A percentile compares a stretch with the other conserved stretches of the same genome.
These are phyloP conservation scores for Cyberlindnera xylosilytica DNA, from an alignment of 805 yeast species.

Conservation along the genomic window DNA sequence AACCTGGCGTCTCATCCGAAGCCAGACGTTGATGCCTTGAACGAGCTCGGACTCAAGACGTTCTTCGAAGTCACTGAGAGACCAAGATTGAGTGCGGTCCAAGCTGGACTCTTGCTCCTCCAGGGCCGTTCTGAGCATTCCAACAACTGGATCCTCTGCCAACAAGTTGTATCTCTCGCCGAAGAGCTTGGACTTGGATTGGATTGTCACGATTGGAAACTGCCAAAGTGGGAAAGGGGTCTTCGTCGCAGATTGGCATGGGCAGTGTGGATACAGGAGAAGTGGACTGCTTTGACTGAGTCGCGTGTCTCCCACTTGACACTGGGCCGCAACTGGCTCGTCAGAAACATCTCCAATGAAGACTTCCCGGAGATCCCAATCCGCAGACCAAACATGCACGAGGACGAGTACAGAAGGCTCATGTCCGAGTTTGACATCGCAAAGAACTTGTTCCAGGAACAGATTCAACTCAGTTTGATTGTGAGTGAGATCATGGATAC, in stretches of 20 bases:
- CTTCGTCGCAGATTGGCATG: conserved; percentile 85
- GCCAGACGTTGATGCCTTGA: conserved; percentile 71
- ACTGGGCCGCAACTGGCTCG: conserved; percentile 75
- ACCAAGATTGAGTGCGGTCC: conserved; percentile 89
- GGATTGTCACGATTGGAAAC: conserved; percentile 87
- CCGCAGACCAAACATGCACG: conserved; percentile 19
- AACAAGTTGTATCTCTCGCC: conserved; percentile 82
- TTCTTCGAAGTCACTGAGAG: conserved; percentile 74
- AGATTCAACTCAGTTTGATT: conserved; percentile 64
- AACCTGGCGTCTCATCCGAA: conserved; percentile 70
- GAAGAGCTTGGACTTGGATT: conserved; percentile 89
- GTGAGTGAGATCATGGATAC: conserved; percentile 68
- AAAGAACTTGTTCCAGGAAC: conserved; percentile 60
- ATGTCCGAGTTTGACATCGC: conserved; percentile 65
- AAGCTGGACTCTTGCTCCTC: conserved; percentile 76
- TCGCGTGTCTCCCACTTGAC: conserved; percentile 82
- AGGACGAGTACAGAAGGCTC: conserved; percentile 19
- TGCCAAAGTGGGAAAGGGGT: conserved; percentile 95
- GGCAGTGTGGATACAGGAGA: conserved; percentile 92
- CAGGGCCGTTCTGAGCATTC: conserved; percentile 56
- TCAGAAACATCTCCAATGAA: conserved; percentile 57
- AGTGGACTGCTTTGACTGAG: conserved; percentile 82
- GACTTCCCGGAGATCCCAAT: conserved; percentile 74
- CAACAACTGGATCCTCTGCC: conserved; percentile 81
- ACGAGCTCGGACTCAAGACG: conserved; percentile 61